Base-by-base conservation (phyloP, 352 stramenopile genomes). In the Phytophthora pluvialis region DNA sequence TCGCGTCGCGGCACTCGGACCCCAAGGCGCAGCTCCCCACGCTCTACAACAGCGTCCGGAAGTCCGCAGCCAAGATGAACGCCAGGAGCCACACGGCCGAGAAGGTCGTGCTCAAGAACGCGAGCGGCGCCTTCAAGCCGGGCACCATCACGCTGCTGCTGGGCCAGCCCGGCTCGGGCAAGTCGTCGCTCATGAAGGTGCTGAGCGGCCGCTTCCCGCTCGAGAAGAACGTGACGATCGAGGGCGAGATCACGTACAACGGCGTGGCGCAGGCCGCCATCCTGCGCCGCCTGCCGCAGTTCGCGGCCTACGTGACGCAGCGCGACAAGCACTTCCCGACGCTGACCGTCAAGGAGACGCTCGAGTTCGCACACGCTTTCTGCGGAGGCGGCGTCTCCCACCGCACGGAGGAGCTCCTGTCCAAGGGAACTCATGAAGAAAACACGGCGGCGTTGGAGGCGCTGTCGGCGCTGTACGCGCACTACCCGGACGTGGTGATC, bases 311-410 rank as follows among this genome's bases (percentile, higher is more conserved):
- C 54, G 73, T 82, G 45, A 67, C 59, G 0, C 77, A 83, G 21
- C 63, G 75, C 15, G 92, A 98, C 71, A 98, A 72, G 96, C 93
- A 48, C 79, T 98, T 97, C 97, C 61, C 67, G 0, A 63, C 67
- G 4, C 31, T 83, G 13, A 81, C 75, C 0, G 79, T 88, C 3
- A 78, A 80, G 38, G 79, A 88, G 59, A 86, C 79, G 38, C 64
- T 88, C 12, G 58, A 75, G 38, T 82, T 85, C 31, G 76, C 76
- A 12, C 64, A 82, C 28, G 51, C 31, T 0, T 84, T 64, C 55
- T 84, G 82, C 29, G 67, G 72, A 26, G 67, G 63, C 13, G 64
- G 71, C 25, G 42, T 80, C 2, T 64, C 70, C 2, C 26, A 71
- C 5, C 57, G 39, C 13, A 29, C 16, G 21, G 50, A 68, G 36